Evolutionary conservation across 768 basidiomycete genomes (phyloP).

Genomic region (Pleurotus djamor): DNA sequence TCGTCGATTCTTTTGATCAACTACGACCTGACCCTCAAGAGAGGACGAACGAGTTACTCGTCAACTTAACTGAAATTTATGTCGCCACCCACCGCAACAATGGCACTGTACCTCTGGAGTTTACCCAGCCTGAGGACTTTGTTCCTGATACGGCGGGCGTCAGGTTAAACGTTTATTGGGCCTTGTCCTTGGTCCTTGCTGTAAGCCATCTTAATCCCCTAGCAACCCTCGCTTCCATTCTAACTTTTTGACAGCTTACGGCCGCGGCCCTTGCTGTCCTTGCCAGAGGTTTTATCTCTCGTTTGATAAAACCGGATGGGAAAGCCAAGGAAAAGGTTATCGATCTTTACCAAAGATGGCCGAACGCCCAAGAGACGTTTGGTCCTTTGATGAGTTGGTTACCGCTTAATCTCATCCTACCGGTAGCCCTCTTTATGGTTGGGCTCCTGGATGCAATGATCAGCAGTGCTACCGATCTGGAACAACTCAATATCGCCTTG

Average conservation of each 20-base stretch:
- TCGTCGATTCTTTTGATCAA: neutral
- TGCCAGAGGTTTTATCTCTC: constrained; percentile 13
- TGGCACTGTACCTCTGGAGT: neutral
- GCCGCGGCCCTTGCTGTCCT: constrained; percentile 14
- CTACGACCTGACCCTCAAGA: neutral
- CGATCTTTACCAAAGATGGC: constrained; percentile 14
- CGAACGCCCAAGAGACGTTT: constrained; percentile 9
- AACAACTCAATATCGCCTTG: neutral
- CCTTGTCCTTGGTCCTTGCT: neutral
- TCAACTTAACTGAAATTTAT: neutral
- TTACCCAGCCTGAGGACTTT: neutral
- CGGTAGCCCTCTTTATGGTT: constrained; percentile 14
- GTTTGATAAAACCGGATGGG: constrained; percentile 1
- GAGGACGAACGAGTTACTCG: neutral
- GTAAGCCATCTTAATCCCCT: neutral
- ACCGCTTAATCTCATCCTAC: constrained; percentile 13
- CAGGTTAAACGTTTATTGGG: neutral
- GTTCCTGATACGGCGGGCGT: neutral
- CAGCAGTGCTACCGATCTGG: constrained; percentile 9
- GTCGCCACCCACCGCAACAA: neutral
- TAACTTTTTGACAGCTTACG: constrained; percentile 7
- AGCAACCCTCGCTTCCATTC: neutral
- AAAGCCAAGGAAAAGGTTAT: constrained; percentile 9
- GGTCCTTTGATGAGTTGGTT: constrained; percentile 13
- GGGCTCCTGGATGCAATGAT: constrained; percentile 16